Evolutionary conservation across 805 yeast genomes (phyloP).

Genomic region (Myxozyma geophila): DNA sequence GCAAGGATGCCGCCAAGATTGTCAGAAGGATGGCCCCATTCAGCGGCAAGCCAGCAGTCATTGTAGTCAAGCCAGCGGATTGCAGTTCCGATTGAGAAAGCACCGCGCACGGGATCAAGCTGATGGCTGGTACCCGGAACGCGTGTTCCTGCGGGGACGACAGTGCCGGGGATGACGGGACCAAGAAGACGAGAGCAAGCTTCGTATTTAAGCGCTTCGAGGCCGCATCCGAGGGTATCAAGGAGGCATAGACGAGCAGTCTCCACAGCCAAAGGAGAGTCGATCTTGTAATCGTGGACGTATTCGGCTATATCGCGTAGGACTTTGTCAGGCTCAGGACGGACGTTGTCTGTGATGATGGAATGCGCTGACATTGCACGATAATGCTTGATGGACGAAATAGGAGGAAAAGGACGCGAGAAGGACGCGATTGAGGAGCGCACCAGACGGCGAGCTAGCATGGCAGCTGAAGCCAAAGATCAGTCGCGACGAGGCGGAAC

Average conservation of each 20-base stretch:
- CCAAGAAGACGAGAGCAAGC: constrained; percentile 56
- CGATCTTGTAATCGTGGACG: constrained; percentile 53
- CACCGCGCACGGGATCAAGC: constrained; percentile 62
- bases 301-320: constrained; percentile 56
- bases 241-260: constrained; percentile 61
- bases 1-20: constrained; percentile 64
- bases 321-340: constrained; percentile 58
- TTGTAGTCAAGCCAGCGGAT: constrained; percentile 67
- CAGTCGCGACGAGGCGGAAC: too few species aligned
- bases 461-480: background rate
- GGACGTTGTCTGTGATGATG: constrained; percentile 51
- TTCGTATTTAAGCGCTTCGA: constrained; percentile 59
- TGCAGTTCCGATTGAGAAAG: constrained; percentile 60
- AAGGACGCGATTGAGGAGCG: constrained; percentile 1
- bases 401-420: background rate
- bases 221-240: constrained; percentile 65
- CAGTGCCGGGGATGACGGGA: constrained; percentile 63
- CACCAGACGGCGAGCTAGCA: background rate
- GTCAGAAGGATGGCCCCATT: constrained; percentile 71
- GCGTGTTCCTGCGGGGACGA: constrained; percentile 60
- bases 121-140: constrained; percentile 58
- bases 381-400: too few species aligned
- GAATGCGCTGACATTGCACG: background rate
- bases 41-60: constrained; percentile 72
- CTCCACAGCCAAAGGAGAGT: constrained; percentile 54